Base-by-base conservation (phyloP, 352 stramenopile species). In the Pythium angustatum region DNA sequence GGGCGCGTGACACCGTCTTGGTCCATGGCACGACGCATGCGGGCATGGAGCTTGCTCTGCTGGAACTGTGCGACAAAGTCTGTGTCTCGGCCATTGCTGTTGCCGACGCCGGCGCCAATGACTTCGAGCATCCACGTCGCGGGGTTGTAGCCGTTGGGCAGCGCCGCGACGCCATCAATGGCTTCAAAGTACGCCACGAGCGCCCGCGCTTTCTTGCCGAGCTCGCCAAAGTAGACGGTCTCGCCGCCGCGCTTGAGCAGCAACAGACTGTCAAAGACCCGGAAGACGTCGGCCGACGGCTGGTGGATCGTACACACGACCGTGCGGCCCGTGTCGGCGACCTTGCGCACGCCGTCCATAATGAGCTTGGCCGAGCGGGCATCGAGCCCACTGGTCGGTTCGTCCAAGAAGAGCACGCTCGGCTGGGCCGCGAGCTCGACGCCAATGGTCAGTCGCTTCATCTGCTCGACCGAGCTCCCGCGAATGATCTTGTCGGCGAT, bases 351-450 rank as follows among this genome's bases (percentile, higher is more conserved):
- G 1, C 93, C 79, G 28, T 96, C 78, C 66, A 97, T 92, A 33
- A 98, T 75, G 34, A 93, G 70, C 45, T 96, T 86, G 24, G 94
- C 92, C 11, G 78, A 84, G 36, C 81, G 90, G 6, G 83, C 83
- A 62, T 98, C 94, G 7, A 98, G 67, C 26, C 93, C 93, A 34
- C 77, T 93, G n/a, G 88, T 98, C 2, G 89, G 90, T 58, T 97
- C 89, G 66, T 98, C 91, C 10, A 92, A 53, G 69, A 98, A 97
- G 3, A 98, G 58, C 36, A 98, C 73, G 28, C 77, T 87, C 10
- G 92, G 83, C 36, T 93, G 88, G 3, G 84, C 87, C 8, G 96
- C 90, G 31, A 98, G 76, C 64, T 98, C 95, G 14, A 98, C 88
- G 36, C 90, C 95, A 31, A 98, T 93, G 22, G 78, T 87, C 12